Conservation (phyloP, 495 filamentous ascomycete genomes). For the Xylaria flabelliformis region DNA sequence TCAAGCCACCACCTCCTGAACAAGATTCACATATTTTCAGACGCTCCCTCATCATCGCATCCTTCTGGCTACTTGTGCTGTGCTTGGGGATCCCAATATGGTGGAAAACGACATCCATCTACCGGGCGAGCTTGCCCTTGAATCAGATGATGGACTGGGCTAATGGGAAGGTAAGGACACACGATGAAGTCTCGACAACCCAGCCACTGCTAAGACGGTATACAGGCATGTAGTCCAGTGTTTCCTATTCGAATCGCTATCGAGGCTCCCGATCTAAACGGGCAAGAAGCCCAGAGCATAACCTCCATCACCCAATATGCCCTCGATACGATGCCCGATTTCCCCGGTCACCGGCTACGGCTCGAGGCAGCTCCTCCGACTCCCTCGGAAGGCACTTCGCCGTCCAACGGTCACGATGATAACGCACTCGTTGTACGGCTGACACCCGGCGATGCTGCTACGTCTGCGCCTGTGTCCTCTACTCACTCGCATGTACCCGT, state of each 20-base stretch:
- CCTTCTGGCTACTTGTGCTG: slow-evolving; percentile 89
- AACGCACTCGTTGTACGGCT: slow-evolving; percentile 73
- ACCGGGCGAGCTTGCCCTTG: slow-evolving; percentile 84
- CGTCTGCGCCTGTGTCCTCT: slow-evolving; percentile 49
- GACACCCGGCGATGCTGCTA: slow-evolving; percentile 64
- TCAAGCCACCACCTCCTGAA: slow-evolving; percentile 74
- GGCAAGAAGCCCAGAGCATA: slow-evolving; percentile 75
- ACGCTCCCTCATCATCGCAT: slow-evolving; percentile 76
- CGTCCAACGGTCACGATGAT: slow-evolving; percentile 25
- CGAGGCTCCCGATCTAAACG: slow-evolving; percentile 70
- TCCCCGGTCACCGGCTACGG: slow-evolving; percentile 86
- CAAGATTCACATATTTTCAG: slow-evolving; percentile 68
- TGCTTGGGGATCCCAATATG: slow-evolving; percentile 91
- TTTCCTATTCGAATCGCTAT: slow-evolving; percentile 86
- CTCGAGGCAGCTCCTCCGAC: slow-evolving; percentile 61
- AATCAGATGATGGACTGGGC: slow-evolving; percentile 92
- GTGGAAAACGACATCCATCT: slow-evolving; percentile 95
- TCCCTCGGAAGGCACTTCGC: slow-evolving; percentile 39
- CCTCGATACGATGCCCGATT: slow-evolving; percentile 88
- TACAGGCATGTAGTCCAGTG: slow-evolving; percentile 81
- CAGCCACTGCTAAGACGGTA: slow-evolving; percentile 6
- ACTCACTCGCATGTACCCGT: slow-evolving; percentile 72
- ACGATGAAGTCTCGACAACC: not conserved
- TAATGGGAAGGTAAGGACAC: slow-evolving; percentile 75
- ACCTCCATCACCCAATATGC: slow-evolving; percentile 86